Evolutionary conservation across 495 filamentous ascomycete species (phyloP), one percentile per base, ranked within the genome.

Genomic region (Penicillium diatomitis): DNA sequence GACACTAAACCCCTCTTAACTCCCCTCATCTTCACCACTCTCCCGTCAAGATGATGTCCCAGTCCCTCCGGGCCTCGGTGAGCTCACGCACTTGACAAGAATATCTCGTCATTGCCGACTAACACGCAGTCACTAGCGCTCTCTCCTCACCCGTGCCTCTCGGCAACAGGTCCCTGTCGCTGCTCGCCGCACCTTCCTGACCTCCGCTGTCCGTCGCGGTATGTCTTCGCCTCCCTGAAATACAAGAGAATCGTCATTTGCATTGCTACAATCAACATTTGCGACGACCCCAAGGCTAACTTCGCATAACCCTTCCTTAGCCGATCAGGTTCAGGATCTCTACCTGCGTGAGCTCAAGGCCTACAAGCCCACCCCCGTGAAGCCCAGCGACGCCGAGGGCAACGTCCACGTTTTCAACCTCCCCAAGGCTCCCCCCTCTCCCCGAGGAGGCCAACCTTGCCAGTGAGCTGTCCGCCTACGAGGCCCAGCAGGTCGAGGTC

Each of bases 271-370:
- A 20, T 0, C 0, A 20, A 20, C 20, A 41, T 35, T 41, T 46
- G 28, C 35, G 47, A 39, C 31, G 46, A 32, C 38, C 45, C 29
- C 11, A 27, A 52, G 32, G 31, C 55, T 63, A 42, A 61, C 58
- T 2, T 47, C 48, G 30, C 41, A 47, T 50, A 32, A 32, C 34
- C 32, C 36, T 30, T 33, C 28, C 63, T 49, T 66, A 97, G 94
- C 84, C 74, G 92, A 99, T 72, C 77, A 92, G 54, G 85, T 99
- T 56, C 92, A 95, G 73, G 91, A 96, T 55, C 81, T 99, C 60
- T 99, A 97, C 80, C 84, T 99, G 58, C 81, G 81, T 57, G 91
- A 96, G 69, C 82, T 99, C 58, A 90, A 87, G 68, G 77, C 80
- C 69, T 96, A 91, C 83, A 99, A 96, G 77, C 77, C 86, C 35